Evolutionary conservation across 208 protist genomes (phyloP).

Genomic region (Leptomonas seymouri): DNA sequence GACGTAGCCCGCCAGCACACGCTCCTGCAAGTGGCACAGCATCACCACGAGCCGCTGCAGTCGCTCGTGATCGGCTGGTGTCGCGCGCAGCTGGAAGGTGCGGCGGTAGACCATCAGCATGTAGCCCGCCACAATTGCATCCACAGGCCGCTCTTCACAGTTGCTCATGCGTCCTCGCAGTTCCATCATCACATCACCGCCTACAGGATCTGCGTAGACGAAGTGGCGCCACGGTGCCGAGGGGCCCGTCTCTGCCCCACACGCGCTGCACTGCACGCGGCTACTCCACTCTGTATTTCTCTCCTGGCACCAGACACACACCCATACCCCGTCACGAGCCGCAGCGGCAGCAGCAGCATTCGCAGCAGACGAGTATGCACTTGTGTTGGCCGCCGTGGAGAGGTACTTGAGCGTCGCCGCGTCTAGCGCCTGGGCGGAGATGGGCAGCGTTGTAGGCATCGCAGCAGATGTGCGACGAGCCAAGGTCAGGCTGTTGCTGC

Average conservation of each 20-base stretch:
- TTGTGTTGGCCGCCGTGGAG: constrained; percentile 11
- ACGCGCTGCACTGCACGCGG: constrained; percentile 72
- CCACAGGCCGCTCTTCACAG: constrained; percentile 51
- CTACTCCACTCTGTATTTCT: constrained; percentile 66
- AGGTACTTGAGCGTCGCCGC: constrained; percentile 22
- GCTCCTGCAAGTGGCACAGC: constrained; percentile 73
- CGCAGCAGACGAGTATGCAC: neutral
- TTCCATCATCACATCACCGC: constrained; percentile 65
- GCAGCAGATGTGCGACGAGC: neutral
- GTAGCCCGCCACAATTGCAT: constrained; percentile 81
- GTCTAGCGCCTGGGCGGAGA: constrained; percentile 27
- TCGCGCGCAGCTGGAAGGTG: constrained; percentile 69
- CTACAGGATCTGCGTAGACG: constrained; percentile 41
- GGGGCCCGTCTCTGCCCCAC: constrained; percentile 81
- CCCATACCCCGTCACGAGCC: constrained; percentile 59
- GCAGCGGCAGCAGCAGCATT: neutral
- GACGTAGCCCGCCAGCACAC: constrained; percentile 80
- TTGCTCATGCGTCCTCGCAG: constrained; percentile 75
- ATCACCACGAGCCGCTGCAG: constrained; percentile 59
- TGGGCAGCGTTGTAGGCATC: constrained; percentile 16
- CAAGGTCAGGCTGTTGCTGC: neutral
- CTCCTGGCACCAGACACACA: constrained; percentile 87
- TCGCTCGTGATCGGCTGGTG: constrained; percentile 71
- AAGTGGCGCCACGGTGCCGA: constrained; percentile 77
- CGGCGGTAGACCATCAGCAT: constrained; percentile 86